A percentile compares a stretch with the other conserved stretches of the same genome.
Evolutionary conservation across 2,329 filamentous ascomycete species (phyloP).

Genomic region (Aspergillus sergii): DNA sequence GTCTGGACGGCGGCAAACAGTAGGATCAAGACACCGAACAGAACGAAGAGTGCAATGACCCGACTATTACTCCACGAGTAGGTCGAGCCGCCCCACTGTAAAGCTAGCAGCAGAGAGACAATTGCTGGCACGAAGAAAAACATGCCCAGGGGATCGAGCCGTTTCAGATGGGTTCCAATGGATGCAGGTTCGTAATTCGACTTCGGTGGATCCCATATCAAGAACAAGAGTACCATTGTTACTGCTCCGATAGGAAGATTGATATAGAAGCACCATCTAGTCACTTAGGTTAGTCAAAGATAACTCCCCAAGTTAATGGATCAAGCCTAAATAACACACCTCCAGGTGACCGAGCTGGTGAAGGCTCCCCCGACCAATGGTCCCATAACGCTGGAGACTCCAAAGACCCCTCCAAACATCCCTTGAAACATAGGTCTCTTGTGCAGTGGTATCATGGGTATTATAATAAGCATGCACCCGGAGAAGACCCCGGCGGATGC

Average conservation of each 20-base stretch:
- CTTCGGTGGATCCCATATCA: neutral
- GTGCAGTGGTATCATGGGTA: neutral
- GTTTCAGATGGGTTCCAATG: neutral
- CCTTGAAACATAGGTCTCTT: conserved; percentile 4
- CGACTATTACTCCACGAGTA: neutral
- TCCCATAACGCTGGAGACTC: neutral
- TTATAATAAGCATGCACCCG: neutral
- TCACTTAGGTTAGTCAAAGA: neutral
- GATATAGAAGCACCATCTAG: neutral
- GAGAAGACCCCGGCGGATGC: neutral
- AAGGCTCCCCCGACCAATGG: conserved; percentile 3
- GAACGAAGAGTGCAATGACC: neutral
- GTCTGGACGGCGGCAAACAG: neutral
- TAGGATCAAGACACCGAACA: neutral
- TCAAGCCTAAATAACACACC: neutral
- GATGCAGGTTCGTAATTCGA: neutral
- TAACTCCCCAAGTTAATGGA: neutral
- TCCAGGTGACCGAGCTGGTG: neutral
- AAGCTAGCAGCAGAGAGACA: neutral
- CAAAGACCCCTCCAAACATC: neutral
- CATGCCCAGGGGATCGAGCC: neutral
- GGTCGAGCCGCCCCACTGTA: neutral
- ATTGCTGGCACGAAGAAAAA: neutral
- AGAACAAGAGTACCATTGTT: neutral
- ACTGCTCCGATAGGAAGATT: neutral